A percentile compares a stretch with the other conserved stretches of the same genome.
Conservation (phyloP, 1,284 basidiomycete species). For the Trichosporon sp. region DNA sequence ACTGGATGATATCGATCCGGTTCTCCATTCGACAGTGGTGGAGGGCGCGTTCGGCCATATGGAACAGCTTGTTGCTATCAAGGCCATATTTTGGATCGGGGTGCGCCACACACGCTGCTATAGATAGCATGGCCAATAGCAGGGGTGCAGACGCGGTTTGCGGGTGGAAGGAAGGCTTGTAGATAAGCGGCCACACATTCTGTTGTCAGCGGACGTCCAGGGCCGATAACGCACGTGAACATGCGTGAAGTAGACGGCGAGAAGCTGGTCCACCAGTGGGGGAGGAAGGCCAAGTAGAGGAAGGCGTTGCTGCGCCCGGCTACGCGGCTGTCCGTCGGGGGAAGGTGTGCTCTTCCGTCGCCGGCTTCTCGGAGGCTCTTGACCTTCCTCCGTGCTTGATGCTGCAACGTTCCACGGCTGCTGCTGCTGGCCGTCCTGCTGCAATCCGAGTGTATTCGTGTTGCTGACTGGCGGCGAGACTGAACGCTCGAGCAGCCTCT, state of each 20-base stretch:
- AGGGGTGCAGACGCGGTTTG: slow-evolving; percentile 41
- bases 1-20: slow-evolving; percentile 51
- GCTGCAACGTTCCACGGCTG: neutral
- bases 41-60: slow-evolving; percentile 43
- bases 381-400: neutral
- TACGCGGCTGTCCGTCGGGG: neutral
- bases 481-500: slow-evolving; percentile 1
- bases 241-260: slow-evolving; percentile 50
- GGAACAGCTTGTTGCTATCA: slow-evolving; percentile 63
- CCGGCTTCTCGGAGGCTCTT: neutral
- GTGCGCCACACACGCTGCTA: slow-evolving; percentile 48
- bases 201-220: slow-evolving; percentile 24
- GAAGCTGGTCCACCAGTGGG: slow-evolving; percentile 40
- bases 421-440: slow-evolving; percentile 1
- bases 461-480: neutral
- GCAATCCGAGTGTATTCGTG: neutral
- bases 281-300: slow-evolving; percentile 37
- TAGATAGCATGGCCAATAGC: slow-evolving; percentile 49
- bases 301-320: slow-evolving; percentile 21
- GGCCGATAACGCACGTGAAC: slow-evolving; percentile 41
- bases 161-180: slow-evolving; percentile 51
- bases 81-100: slow-evolving; percentile 21
- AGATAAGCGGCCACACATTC: slow-evolving; percentile 55
- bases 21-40: slow-evolving; percentile 39
- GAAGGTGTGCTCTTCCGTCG: neutral